Base-by-base conservation (phyloP, 305 asterid genomes). In the Fraxinus baroniana region DNA sequence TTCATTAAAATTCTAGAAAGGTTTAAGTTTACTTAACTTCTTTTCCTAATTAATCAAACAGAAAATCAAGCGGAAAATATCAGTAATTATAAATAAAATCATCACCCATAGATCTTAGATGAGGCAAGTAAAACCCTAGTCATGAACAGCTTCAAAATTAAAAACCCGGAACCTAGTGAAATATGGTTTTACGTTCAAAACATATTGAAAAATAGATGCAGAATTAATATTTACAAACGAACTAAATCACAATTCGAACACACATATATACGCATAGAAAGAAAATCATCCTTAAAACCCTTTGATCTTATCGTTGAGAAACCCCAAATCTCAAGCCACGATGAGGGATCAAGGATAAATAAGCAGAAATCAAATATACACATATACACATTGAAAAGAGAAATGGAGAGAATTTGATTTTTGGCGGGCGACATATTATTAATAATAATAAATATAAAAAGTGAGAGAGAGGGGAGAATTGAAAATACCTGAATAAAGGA, bases 401-500 rank as follows among this genome's bases (percentile, higher is more conserved):
- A 66, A 66, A 64, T 2, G 13, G 20, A 7, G 13, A 57, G 72
- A 41, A 35, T 37, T 49, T 55, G 80, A 79, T 15, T 80, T 82
- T 84, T 84, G 88, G 88, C 87, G 88, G 86, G 87, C 78, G 74
- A 75, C 4, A 36, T 5, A 20, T 9, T 8, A 17, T 30, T 62
- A 62, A 22, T 18, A 22, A 62, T 62, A 26, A 18, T 60, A 64
- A 20, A 24, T 64, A 64, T 24, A 24, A 10, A 76, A 9, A 71
- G 35, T 39, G n/a, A 7, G 55, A 35, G 30, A 1, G 55, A 78
- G 88, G 90, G 66, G 88, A 85, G 82, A 87, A 79, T 70, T 62
- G 92, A 85, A 91, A 89, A 81, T 90, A 90, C 91, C 89, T 83
- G 89, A 44, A 81, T 81, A 84, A 72, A 18, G 17, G 84, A 81